These are phyloP conservation scores for Suillus ampliporus DNA, from an alignment of 768 basidiomycete species.

Conservation along the genomic window DNA sequence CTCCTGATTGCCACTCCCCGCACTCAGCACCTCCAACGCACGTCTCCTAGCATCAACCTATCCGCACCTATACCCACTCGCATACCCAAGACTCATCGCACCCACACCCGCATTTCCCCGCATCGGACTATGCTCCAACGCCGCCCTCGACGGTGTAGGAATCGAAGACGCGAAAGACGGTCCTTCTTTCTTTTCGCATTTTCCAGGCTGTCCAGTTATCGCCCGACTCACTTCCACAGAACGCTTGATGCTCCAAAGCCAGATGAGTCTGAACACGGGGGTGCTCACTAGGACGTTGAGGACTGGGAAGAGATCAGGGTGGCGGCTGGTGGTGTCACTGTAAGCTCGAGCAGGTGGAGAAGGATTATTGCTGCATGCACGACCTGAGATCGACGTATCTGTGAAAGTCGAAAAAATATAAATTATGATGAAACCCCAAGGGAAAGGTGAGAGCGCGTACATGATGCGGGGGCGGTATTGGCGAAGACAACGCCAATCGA, in stretches of 20 bases:
- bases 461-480: neutral
- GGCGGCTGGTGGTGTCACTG: constrained; percentile 71
- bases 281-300: constrained; percentile 84
- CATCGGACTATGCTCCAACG: neutral
- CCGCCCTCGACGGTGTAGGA: neutral
- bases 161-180: neutral
- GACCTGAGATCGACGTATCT: constrained; percentile 2
- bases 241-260: constrained; percentile 89
- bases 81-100: constrained; percentile 33
- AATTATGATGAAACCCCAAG: neutral
- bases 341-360: constrained; percentile 69
- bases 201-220: constrained; percentile 56
- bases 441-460: neutral
- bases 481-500: too few species aligned
- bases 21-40: constrained; percentile 26
- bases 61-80: constrained; percentile 21
- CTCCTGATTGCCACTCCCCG: constrained; percentile 24
- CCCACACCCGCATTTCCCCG: constrained; percentile 28
- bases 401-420: neutral
- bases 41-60: constrained; percentile 27
- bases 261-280: constrained; percentile 80
- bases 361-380: constrained; percentile 58
- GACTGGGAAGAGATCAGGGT: constrained; percentile 86
- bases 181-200: constrained; percentile 16
- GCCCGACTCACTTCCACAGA: constrained; percentile 85